Evolutionary conservation across 2,329 filamentous ascomycete species (phyloP).

Genomic region (Penicillium capsulatum): DNA sequence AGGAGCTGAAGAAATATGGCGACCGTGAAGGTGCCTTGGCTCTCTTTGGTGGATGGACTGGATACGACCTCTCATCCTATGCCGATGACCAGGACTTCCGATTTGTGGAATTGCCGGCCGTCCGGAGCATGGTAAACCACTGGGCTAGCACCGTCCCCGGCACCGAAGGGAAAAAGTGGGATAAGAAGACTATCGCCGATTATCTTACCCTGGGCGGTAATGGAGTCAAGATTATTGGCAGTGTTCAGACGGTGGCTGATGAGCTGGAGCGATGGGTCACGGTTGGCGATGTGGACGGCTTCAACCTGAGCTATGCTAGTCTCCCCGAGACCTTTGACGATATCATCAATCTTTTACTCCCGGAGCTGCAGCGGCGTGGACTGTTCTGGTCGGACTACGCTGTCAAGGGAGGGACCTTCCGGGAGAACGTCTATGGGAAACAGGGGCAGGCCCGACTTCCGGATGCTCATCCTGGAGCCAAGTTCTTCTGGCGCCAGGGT

Average conservation of each 20-base stretch:
- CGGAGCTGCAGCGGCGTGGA: conserved; percentile 33
- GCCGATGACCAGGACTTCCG: conserved; percentile 46
- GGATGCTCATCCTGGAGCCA: conserved; percentile 35
- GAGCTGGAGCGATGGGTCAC: conserved; percentile 37
- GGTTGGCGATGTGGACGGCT: conserved; percentile 35
- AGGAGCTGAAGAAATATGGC: conserved; percentile 42
- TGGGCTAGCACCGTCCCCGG: conserved; percentile 45
- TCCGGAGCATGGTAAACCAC: conserved; percentile 44
- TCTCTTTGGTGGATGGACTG: conserved; percentile 48
- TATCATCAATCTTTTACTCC: conserved; percentile 31
- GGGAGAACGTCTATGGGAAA: conserved; percentile 38
- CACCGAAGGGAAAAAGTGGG: conserved; percentile 38
- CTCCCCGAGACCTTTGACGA: conserved; percentile 37
- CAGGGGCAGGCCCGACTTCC: conserved; percentile 30
- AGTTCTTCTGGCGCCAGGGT: conserved; percentile 35
- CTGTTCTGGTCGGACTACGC: conserved; percentile 39
- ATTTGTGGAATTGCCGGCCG: conserved; percentile 40
- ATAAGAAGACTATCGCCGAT: conserved; percentile 35
- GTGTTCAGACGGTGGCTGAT: conserved; percentile 36
- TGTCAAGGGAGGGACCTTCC: conserved; percentile 35
- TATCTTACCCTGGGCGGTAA: conserved; percentile 35
- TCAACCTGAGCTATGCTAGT: conserved; percentile 35
- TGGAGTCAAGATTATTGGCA: conserved; percentile 36
- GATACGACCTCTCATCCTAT: conserved; percentile 43
- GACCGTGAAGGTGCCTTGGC: conserved; percentile 45